These are phyloP conservation scores for Fomes fomentarius DNA, from an alignment of 1,284 basidiomycete species.

Conservation along the genomic window DNA sequence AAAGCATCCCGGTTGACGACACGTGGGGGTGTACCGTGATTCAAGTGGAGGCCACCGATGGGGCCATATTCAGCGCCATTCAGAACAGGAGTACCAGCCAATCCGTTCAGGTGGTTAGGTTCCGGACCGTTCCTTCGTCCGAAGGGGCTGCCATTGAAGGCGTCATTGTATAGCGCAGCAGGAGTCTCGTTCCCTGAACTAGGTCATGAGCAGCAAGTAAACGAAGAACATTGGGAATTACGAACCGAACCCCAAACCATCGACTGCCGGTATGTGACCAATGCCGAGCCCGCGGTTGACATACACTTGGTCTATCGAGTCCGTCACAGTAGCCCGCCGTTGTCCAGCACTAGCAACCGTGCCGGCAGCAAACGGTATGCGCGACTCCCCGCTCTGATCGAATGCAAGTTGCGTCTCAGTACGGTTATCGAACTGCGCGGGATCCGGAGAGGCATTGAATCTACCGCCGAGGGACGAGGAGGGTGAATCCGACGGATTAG, in stretches of 20 bases:
- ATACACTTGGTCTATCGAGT: conserved; percentile 22
- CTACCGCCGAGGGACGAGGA: conserved; percentile 69
- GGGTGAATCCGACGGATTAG: conserved; percentile 65
- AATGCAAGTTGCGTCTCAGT: conserved; percentile 42
- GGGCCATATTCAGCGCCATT: conserved; percentile 20
- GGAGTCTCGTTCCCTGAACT: conserved; percentile 7
- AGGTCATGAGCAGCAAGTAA: background rate
- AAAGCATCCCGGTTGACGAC: conserved; percentile 29
- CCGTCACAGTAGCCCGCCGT: conserved; percentile 26
- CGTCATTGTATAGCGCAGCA: conserved; percentile 12
- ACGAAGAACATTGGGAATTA: conserved; percentile 1
- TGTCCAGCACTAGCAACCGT: conserved; percentile 19
- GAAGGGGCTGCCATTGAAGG: conserved; percentile 8
- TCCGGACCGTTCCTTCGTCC: conserved; percentile 16
- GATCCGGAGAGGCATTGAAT: conserved; percentile 72
- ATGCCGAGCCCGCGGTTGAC: conserved; percentile 14
- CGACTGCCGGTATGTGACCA: conserved; percentile 14
- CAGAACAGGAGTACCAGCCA: conserved; percentile 12
- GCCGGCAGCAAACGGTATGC: conserved; percentile 24
- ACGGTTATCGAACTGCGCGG: conserved; percentile 55
- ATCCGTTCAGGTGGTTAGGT: conserved; percentile 9
- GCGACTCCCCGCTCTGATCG: conserved; percentile 36
- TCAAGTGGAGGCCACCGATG: conserved; percentile 21
- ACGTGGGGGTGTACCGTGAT: conserved; percentile 23
- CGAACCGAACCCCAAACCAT: conserved; percentile 18